Evolutionary conservation across 2,329 filamentous ascomycete genomes (phyloP).

Genomic region (Aspergillus quadrilineatus): DNA sequence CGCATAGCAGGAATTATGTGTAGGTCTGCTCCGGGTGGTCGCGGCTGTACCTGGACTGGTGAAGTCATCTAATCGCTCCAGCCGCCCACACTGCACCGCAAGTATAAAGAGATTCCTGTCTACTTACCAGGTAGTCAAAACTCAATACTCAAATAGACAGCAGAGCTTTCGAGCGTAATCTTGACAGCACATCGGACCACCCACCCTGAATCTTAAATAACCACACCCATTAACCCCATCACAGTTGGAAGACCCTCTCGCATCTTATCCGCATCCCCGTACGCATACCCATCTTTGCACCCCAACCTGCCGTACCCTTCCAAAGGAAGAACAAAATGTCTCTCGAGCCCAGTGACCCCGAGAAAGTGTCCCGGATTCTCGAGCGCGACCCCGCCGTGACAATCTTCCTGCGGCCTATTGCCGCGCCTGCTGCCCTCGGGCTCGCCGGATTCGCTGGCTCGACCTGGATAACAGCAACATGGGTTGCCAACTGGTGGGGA

Average conservation of each 20-base stretch:
- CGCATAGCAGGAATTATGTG: too few relatives aligned
- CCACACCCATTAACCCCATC: too few relatives aligned
- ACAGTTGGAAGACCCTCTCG: too few relatives aligned
- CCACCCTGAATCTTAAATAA: too few relatives aligned
- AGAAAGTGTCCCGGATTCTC: conserved; percentile 2
- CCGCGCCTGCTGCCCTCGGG: not conserved
- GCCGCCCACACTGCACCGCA: too few relatives aligned
- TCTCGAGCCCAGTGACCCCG: not conserved
- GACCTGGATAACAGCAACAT: not conserved
- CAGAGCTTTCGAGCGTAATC: too few relatives aligned
- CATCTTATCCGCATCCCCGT: not conserved
- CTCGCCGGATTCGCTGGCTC: conserved; percentile 4
- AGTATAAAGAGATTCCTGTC: too few relatives aligned
- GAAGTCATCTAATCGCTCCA: not conserved
- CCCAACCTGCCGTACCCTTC: not conserved
- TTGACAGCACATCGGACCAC: too few relatives aligned
- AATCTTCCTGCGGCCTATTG: conserved; percentile 4
- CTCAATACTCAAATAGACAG: too few relatives aligned
- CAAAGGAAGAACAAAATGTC: not conserved
- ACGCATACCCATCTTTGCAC: not conserved
- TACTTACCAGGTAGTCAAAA: too few relatives aligned
- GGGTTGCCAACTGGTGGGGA: conserved; percentile 2
- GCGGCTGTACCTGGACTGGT: not conserved
- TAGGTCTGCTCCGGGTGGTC: not conserved
- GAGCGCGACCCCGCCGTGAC: not conserved